Conservation (phyloP, 1,139 yeast species). For the Yamadazyma taylorii region DNA sequence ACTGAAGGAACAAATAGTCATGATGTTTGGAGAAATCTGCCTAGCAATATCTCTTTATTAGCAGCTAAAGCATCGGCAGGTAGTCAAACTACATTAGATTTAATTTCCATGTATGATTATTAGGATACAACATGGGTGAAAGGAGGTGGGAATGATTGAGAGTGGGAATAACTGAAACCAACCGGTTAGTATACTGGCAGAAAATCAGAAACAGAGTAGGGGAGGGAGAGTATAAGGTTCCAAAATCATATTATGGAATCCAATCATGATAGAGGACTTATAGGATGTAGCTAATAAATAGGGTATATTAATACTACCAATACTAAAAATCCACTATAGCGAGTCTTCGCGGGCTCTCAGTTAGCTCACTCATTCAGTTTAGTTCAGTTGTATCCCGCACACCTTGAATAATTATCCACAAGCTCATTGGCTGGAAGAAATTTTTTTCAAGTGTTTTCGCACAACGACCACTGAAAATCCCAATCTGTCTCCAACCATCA, state of each 20-base stretch:
- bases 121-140: no score
- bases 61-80: conserved; percentile 56
- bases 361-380: no score
- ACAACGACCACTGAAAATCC: not conserved
- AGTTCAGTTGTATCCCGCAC: not conserved
- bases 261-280: not conserved
- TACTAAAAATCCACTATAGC: no score
- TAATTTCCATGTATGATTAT: conserved; percentile 12
- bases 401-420: conserved; percentile 9
- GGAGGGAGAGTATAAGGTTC: no score
- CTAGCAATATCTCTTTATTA: conserved; percentile 48
- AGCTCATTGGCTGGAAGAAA: conserved; percentile 12
- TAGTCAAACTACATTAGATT: conserved; percentile 4
- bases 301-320: not conserved
- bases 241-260: no score
- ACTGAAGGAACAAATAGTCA: conserved; percentile 3
- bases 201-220: no score
- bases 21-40: conserved; percentile 37
- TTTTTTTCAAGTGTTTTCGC: not conserved
- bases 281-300: not conserved
- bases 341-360: no score
- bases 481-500: not conserved
- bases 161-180: no score
- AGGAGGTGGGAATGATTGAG: no score
- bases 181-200: no score